Conservation (phyloP, 768 basidiomycete species). For the Mycena polygramma region DNA sequence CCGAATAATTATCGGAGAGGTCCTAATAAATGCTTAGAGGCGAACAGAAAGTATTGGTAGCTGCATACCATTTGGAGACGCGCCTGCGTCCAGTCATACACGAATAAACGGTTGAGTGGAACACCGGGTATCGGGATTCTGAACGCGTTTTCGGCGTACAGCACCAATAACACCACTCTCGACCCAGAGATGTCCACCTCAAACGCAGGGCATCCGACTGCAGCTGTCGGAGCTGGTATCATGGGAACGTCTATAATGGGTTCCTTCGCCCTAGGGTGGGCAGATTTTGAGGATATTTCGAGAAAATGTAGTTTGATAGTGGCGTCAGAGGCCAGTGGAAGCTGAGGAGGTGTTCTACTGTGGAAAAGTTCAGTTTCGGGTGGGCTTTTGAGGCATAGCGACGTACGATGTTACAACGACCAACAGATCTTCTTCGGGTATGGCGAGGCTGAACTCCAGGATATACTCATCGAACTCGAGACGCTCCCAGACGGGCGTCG, state of each 20-base stretch:
- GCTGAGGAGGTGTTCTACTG: neutral
- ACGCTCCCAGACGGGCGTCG: neutral
- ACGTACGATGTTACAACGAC: conserved; percentile 14
- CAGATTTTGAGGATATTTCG: conserved; percentile 1
- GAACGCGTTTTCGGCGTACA: neutral
- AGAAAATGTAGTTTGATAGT: neutral
- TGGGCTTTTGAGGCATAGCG: neutral
- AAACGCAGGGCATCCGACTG: neutral
- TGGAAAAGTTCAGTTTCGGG: neutral
- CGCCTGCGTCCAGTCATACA: conserved; percentile 18
- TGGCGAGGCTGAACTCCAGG: neutral
- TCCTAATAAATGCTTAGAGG: neutral
- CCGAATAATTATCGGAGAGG: neutral
- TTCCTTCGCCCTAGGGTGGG: conserved; percentile 3
- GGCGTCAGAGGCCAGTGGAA: neutral
- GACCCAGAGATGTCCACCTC: conserved; percentile 1
- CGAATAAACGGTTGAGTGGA: neutral
- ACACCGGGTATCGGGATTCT: neutral
- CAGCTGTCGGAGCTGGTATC: too few species aligned
- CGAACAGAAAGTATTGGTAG: too few species aligned
- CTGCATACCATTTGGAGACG: conserved; percentile 5
- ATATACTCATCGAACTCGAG: conserved; percentile 11
- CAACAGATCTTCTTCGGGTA: conserved; percentile 12
- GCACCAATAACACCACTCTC: neutral
- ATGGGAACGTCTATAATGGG: neutral